These are phyloP conservation scores for Hypoxylon intermedium DNA, from an alignment of 495 filamentous ascomycete species.

Conservation along the genomic window DNA sequence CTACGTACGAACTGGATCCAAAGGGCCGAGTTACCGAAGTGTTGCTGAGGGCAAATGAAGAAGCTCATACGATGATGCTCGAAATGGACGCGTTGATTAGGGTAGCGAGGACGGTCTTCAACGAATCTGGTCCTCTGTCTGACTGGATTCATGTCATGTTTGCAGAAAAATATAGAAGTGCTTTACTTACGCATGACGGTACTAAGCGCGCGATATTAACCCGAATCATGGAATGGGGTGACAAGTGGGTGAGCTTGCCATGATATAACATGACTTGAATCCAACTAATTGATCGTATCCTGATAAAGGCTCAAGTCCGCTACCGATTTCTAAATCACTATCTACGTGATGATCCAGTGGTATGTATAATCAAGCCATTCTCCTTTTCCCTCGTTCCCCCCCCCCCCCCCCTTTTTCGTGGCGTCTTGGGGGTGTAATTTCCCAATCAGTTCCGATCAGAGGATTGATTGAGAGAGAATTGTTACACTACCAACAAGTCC, in stretches of 20 bases:
- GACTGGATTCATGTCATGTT: constrained; percentile 1
- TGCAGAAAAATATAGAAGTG: neutral
- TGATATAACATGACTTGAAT: neutral
- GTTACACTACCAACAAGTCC: too few species aligned
- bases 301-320: constrained; percentile 2
- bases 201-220: neutral
- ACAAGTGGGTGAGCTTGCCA: constrained; percentile 3
- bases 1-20: neutral
- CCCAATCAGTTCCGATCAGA: too few species aligned
- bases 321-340: constrained; percentile 15
- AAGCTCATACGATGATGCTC: neutral
- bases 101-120: neutral
- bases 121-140: neutral
- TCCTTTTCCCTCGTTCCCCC: too few species aligned
- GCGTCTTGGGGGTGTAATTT: too few species aligned
- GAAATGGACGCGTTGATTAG: constrained; percentile 3
- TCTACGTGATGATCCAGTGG: constrained; percentile 16
- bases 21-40: neutral
- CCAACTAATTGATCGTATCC: neutral
- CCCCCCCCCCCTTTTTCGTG: too few species aligned
- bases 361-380: too few species aligned
- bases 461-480: too few species aligned
- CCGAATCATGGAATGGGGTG: neutral
- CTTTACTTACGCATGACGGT: neutral
- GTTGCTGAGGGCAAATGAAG: neutral